Evolutionary conservation across 768 basidiomycete genomes (phyloP).

Genomic region (Boletus reticuloceps): DNA sequence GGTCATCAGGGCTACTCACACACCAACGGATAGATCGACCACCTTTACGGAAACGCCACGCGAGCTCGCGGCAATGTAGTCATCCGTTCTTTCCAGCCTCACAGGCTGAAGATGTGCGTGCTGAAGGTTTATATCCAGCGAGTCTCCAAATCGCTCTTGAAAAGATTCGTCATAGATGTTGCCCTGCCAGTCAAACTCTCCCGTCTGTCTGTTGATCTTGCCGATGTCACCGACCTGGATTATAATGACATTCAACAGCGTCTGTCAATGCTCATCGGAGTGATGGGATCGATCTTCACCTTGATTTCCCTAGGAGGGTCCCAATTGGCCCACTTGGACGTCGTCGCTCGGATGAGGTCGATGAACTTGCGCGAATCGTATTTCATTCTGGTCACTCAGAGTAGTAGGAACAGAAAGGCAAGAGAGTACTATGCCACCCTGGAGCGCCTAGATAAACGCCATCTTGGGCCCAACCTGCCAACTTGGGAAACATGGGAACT

Average conservation of each 20-base stretch:
- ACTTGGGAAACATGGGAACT: too few relatives aligned
- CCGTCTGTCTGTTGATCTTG: background rate
- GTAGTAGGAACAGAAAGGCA: too few relatives aligned
- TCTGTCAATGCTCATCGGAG: too few relatives aligned
- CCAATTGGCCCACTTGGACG: background rate
- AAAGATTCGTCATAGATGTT: background rate
- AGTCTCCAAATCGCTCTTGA: background rate
- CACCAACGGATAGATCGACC: background rate
- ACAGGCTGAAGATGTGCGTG: background rate
- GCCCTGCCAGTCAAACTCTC: background rate
- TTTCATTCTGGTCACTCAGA: background rate
- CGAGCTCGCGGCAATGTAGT: background rate
- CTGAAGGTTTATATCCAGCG: background rate
- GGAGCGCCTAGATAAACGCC: background rate
- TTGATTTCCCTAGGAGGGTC: background rate
- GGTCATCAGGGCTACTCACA: background rate
- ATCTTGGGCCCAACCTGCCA: too few relatives aligned
- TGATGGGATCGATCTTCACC: background rate
- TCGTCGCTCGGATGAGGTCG: background rate
- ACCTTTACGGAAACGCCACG: background rate
- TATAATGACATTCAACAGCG: too few relatives aligned
- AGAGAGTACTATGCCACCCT: background rate
- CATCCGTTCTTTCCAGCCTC: background rate
- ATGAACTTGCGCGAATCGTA: background rate
- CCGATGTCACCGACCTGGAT: background rate